Evolutionary conservation across 257 asterid genomes (phyloP).

Genomic region (Solanum virginianum): DNA sequence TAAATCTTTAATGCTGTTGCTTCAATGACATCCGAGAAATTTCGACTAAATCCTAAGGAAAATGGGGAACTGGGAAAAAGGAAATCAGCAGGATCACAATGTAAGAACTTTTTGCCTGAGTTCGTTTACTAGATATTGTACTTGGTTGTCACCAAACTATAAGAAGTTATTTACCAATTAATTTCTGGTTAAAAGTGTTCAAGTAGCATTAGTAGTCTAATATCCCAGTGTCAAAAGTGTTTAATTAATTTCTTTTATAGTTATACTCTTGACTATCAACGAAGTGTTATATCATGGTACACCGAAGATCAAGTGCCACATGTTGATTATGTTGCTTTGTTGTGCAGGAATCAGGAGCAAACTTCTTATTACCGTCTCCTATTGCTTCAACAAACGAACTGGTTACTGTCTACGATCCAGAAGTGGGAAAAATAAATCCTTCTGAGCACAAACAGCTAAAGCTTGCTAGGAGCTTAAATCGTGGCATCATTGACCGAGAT

Average conservation of each 20-base stretch:
- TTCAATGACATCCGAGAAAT: background rate
- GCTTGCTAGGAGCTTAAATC: slow-evolving; percentile 93
- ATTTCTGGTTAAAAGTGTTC: background rate
- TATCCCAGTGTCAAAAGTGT: background rate
- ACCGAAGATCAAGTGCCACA: background rate
- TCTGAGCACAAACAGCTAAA: slow-evolving; percentile 99
- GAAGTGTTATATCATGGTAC: background rate
- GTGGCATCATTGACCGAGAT: slow-evolving; percentile 95
- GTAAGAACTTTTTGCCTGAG: background rate
- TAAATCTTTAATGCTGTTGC: background rate
- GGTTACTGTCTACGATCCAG: slow-evolving; percentile 94
- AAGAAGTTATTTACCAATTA: background rate
- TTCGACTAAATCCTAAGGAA: background rate
- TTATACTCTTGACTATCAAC: background rate
- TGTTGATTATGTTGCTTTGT: slow-evolving; percentile 4
- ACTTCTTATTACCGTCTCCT: slow-evolving; percentile 83
- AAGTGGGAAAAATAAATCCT: slow-evolving; percentile 89
- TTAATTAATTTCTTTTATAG: background rate
- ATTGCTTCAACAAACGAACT: slow-evolving; percentile 90
- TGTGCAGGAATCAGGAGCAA: slow-evolving; percentile 87
- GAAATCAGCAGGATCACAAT: background rate
- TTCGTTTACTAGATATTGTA: background rate
- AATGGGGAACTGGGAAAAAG: background rate
- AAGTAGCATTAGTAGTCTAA: background rate
- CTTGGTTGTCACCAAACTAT: background rate